Percentiles rank a stretch among this genome's conserved stretches.
Conservation (phyloP, 2,329 filamentous ascomycete genomes). For the Ceratocystis harringtonii region DNA sequence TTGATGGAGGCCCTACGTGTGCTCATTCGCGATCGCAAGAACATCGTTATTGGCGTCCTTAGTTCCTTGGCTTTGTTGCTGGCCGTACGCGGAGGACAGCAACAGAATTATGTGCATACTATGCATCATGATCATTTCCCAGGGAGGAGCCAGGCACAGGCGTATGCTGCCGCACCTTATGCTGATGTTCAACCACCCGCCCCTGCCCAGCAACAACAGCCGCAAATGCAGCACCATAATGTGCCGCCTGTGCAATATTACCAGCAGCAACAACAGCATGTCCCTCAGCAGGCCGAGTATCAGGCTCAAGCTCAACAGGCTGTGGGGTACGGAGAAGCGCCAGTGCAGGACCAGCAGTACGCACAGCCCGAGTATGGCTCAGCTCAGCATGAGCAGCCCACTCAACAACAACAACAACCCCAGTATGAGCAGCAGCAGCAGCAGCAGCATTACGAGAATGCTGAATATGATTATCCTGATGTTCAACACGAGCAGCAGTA, state of each 20-base stretch:
- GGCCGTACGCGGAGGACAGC: constrained; percentile 26
- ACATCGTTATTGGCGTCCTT: constrained; percentile 41
- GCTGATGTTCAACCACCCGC: neutral
- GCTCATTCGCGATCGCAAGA: constrained; percentile 42
- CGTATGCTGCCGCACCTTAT: constrained; percentile 3
- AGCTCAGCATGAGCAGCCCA: neutral
- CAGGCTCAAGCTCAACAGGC: neutral
- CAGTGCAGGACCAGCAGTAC: neutral
- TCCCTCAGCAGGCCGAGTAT: constrained; percentile 1
- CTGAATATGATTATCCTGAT: neutral
- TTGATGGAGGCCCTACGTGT: constrained; percentile 39
- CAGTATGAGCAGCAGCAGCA: neutral
- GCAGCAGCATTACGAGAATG: neutral
- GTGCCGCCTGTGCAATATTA: constrained; percentile 1
- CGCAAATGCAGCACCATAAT: constrained; percentile 21
- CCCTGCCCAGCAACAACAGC: constrained; percentile 22
- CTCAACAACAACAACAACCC: neutral
- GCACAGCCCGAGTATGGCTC: neutral
- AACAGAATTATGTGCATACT: constrained; percentile 18
- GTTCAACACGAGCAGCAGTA: neutral
- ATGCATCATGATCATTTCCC: constrained; percentile 9
- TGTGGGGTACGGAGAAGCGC: neutral
- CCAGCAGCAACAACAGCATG: neutral
- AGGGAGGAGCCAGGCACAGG: constrained; percentile 10
- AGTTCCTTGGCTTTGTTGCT: constrained; percentile 39